A percentile compares a stretch with the other conserved stretches of the same genome.
Conservation (phyloP, 805 yeast species). For the Pichia insulana region DNA sequence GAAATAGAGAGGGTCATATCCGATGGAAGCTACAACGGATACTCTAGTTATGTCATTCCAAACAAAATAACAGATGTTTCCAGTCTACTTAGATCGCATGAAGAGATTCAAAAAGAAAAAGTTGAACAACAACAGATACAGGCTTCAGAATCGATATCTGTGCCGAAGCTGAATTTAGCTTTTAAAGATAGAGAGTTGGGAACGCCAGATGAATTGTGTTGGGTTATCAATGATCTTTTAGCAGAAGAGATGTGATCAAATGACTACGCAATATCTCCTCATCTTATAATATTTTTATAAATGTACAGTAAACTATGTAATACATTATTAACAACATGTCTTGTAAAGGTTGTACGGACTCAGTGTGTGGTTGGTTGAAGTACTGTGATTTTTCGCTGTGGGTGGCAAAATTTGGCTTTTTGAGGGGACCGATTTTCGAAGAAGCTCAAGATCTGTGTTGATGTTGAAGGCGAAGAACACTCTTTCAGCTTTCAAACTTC, state of each 20-base stretch:
- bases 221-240: slow-evolving; percentile 61
- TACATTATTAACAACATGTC: background rate
- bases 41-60: slow-evolving; percentile 4
- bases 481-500: slow-evolving; percentile 3
- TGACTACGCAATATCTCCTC: background rate
- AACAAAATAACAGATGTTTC: slow-evolving; percentile 22
- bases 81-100: slow-evolving; percentile 20
- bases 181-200: slow-evolving; percentile 23
- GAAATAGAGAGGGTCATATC: slow-evolving; percentile 1
- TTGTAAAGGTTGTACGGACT: background rate
- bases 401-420: background rate
- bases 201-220: slow-evolving; percentile 57
- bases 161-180: slow-evolving; percentile 15
- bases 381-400: background rate
- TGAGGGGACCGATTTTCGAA: background rate
- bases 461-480: background rate
- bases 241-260: slow-evolving; percentile 12
- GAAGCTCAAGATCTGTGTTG: background rate
- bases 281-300: background rate
- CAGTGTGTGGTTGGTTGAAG: too few relatives aligned
- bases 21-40: slow-evolving; percentile 1
- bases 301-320: too few relatives aligned
- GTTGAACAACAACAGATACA: background rate
- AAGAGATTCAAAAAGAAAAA: background rate
- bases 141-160: background rate